Evolutionary conservation across 176 grass and related monocot species (phyloP), one percentile per base, ranked within the genome.

Genomic region (Alloteropsis semialata): DNA sequence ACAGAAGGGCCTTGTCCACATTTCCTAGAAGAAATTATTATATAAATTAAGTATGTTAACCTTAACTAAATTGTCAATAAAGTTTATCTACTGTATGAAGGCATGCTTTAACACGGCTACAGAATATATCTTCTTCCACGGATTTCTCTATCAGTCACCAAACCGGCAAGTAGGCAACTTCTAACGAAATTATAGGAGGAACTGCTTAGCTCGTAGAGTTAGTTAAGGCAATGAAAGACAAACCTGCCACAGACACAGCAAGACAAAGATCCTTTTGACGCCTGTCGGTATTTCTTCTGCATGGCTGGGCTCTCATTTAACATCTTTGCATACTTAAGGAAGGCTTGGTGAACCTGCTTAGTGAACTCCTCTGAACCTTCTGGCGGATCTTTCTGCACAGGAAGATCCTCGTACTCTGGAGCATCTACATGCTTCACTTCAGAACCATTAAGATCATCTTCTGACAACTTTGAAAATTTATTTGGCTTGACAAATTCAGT

Each of bases 191-290:
- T 54, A 78, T 57, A 84, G 71, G 77, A 73, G 77, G 57, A 81
- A 58, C 56, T 67, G 51, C 72, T 87, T 59, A 82, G 77, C 39
- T 81, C 64, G 21, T 62, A 86, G 70, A 76, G 41, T 86, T 90
- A 79, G 46, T 73, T 30, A 76, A 85, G 57, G 76, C 63, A 62
- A 88, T 90, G 80, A 67, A 98, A 93, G 51, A 98, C 95, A 95
- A 92, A 98, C 96, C 96, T 98, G 88, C 92, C 55, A 91, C 96
- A 98, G 34, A 91, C 84, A 85, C 54, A 90, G 81, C 96, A 98
- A 69, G 78, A 61, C 44, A 97, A 79, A 83, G 75, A 76, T 53
- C 90, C 91, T 86, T 82, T 87, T 81, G 79, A 28, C 37, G 85
- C 90, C 76, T 92, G 83, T 54, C 54, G 87, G 46, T 84, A 93